Percentiles rank a stretch among this genome's conserved stretches.
Evolutionary conservation across 2,329 filamentous ascomycete genomes (phyloP).

Genomic region (Aureobasidium sp.): DNA sequence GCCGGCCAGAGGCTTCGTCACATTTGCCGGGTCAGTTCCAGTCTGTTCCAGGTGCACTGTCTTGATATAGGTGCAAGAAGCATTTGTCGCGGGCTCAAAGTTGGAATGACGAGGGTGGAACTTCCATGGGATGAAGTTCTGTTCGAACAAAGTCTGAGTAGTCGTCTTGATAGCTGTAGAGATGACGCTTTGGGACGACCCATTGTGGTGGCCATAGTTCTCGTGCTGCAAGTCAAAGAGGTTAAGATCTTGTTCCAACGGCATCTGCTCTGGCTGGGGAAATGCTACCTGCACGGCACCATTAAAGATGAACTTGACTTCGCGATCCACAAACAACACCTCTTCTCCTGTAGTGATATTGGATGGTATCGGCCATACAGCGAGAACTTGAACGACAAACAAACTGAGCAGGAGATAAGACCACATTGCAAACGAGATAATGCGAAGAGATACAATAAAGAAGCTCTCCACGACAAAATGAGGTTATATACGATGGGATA

Average conservation of each 20-base stretch:
- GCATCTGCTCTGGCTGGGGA: background rate
- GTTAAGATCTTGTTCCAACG: constrained; percentile 11
- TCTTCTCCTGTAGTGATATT: constrained; percentile 29
- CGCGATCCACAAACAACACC: constrained; percentile 31
- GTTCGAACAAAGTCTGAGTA: constrained; percentile 54
- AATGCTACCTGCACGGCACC: constrained; percentile 21
- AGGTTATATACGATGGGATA: background rate
- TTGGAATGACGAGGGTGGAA: constrained; percentile 55
- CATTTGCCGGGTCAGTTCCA: constrained; percentile 41
- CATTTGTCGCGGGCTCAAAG: constrained; percentile 51
- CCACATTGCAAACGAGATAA: background rate
- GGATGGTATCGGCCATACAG: constrained; percentile 36
- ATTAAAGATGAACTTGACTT: constrained; percentile 31
- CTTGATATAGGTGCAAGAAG: constrained; percentile 44
- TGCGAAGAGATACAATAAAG: background rate
- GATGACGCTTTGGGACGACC: constrained; percentile 31
- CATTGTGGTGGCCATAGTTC: background rate
- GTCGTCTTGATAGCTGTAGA: constrained; percentile 45
- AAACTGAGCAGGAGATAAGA: background rate
- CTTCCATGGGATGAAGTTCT: constrained; percentile 71
- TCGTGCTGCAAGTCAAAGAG: constrained; percentile 7
- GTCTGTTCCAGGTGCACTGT: constrained; percentile 57
- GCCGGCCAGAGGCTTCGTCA: constrained; percentile 53
- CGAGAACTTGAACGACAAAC: constrained; percentile 20
- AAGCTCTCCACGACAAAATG: background rate